Evolutionary conservation across 1,139 yeast species (phyloP).

Genomic region (Cylindricascospora bacillispora): DNA sequence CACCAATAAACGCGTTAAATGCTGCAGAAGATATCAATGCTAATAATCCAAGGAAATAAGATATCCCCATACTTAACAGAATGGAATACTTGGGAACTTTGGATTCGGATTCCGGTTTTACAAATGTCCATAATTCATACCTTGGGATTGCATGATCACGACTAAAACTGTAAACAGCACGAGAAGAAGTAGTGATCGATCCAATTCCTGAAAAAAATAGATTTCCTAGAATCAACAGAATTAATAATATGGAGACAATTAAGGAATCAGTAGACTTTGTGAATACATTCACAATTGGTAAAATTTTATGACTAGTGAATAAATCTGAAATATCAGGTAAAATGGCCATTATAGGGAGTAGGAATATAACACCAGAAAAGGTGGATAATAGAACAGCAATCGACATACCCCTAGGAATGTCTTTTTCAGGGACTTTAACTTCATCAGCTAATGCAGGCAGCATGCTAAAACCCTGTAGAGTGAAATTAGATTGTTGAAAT

Average conservation of each 20-base stretch:
- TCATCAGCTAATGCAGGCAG: slow-evolving; percentile 75
- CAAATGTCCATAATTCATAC: slow-evolving; percentile 50
- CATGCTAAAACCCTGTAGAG: slow-evolving; percentile 74
- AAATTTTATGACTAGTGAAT: slow-evolving; percentile 49
- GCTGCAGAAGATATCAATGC: slow-evolving; percentile 65
- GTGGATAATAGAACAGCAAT: slow-evolving; percentile 53
- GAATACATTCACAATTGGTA: slow-evolving; percentile 48
- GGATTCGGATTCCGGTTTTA: slow-evolving; percentile 41
- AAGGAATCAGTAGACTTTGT: slow-evolving; percentile 57
- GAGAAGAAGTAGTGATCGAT: slow-evolving; percentile 70
- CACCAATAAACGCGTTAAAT: slow-evolving; percentile 74
- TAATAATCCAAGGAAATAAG: slow-evolving; percentile 47
- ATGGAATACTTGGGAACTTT: slow-evolving; percentile 66
- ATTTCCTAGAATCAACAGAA: slow-evolving; percentile 55
- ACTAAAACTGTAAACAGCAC: slow-evolving; percentile 78
- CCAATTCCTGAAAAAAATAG: slow-evolving; percentile 70
- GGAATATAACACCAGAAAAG: slow-evolving; percentile 55
- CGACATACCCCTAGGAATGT: slow-evolving; percentile 67
- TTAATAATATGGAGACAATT: slow-evolving; percentile 54
- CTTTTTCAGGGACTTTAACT: slow-evolving; percentile 60
- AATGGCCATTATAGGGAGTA: slow-evolving; percentile 58
- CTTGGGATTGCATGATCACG: slow-evolving; percentile 82
- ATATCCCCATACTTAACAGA: slow-evolving; percentile 52
- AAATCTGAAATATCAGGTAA: slow-evolving; percentile 49
- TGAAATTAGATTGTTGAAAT: slow-evolving; percentile 65